These are phyloP conservation scores for Macrophomina pseudophaseolina DNA, from an alignment of 2,329 filamentous ascomycete species.

Conservation along the genomic window DNA sequence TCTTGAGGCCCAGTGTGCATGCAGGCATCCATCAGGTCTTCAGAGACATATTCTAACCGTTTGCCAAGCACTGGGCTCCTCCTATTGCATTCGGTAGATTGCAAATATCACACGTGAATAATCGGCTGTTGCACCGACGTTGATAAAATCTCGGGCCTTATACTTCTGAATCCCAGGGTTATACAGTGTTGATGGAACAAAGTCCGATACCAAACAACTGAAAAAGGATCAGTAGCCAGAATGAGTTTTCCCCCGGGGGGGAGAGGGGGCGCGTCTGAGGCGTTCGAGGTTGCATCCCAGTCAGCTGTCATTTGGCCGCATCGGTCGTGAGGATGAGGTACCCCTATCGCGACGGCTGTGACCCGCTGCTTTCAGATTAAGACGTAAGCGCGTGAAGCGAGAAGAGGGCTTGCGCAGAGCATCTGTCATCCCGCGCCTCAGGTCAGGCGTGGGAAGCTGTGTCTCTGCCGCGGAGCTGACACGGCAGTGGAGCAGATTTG, in stretches of 20 bases:
- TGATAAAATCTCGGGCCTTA: not conserved
- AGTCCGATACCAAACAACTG: not conserved
- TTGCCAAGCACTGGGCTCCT: not conserved
- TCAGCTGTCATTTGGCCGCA: slow-evolving; percentile 2
- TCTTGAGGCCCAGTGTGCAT: not conserved
- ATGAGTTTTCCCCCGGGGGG: not conserved
- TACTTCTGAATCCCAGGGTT: not conserved
- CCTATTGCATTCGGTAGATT: not conserved
- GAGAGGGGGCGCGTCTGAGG: not conserved
- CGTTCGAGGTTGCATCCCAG: not conserved
- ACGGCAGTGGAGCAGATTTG: not conserved
- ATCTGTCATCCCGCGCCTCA: not conserved
- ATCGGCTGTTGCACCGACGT: not conserved
- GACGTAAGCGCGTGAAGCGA: slow-evolving; percentile 26
- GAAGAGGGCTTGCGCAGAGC: not conserved
- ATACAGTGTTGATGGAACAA: slow-evolving; percentile 4
- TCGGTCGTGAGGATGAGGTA: not conserved
- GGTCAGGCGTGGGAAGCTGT: not conserved
- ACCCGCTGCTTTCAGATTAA: slow-evolving; percentile 2
- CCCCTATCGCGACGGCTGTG: slow-evolving; percentile 3
- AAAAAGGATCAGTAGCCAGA: not conserved
- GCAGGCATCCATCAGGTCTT: not conserved
- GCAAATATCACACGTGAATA: not conserved
- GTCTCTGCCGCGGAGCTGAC: not conserved
- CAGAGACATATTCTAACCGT: not conserved